Percentiles rank a stretch among this genome's conserved stretches.
Evolutionary conservation across 768 basidiomycete species (phyloP).

Genomic region (Termitomyces sp.): DNA sequence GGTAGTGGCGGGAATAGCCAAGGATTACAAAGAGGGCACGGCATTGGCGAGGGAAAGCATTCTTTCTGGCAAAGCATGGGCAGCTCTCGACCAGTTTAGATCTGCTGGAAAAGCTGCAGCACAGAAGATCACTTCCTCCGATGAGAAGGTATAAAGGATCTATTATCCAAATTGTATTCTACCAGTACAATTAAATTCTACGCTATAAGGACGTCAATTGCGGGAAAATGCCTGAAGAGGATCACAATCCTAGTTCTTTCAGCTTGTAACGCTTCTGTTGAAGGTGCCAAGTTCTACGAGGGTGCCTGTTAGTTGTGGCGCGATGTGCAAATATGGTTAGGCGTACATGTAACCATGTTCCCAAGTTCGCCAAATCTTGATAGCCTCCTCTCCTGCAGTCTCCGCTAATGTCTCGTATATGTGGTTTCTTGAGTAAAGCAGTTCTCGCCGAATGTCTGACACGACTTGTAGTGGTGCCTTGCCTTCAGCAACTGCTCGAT

Average conservation of each 20-base stretch:
- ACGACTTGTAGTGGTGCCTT: slow-evolving; percentile 8
- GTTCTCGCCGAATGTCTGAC: slow-evolving; percentile 17
- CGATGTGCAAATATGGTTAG: background rate
- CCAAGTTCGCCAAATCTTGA: slow-evolving; percentile 10
- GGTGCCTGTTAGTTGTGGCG: background rate
- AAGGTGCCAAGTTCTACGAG: slow-evolving; percentile 4
- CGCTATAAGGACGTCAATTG: too few relatives aligned
- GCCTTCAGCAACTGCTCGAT: slow-evolving; percentile 14
- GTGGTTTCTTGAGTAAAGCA: slow-evolving; percentile 4
- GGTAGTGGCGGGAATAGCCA: slow-evolving; percentile 76
- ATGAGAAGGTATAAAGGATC: background rate
- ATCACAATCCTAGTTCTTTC: slow-evolving; percentile 4
- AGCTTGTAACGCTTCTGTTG: slow-evolving; percentile 7
- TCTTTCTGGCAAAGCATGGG: slow-evolving; percentile 58
- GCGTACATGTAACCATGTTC: slow-evolving; percentile 19
- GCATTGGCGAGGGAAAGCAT: slow-evolving; percentile 62
- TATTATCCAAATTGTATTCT: background rate
- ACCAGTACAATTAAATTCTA: background rate
- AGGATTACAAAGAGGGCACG: slow-evolving; percentile 69
- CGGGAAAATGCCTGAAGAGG: background rate
- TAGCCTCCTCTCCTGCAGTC: background rate
- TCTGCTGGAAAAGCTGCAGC: slow-evolving; percentile 36
- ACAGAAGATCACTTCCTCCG: background rate
- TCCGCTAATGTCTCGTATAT: slow-evolving; percentile 6
- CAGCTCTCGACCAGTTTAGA: slow-evolving; percentile 52